Evolutionary conservation across 768 basidiomycete genomes (phyloP), one percentile per base, ranked within the genome.

Genomic region (Phlegmacium glaucopus): DNA sequence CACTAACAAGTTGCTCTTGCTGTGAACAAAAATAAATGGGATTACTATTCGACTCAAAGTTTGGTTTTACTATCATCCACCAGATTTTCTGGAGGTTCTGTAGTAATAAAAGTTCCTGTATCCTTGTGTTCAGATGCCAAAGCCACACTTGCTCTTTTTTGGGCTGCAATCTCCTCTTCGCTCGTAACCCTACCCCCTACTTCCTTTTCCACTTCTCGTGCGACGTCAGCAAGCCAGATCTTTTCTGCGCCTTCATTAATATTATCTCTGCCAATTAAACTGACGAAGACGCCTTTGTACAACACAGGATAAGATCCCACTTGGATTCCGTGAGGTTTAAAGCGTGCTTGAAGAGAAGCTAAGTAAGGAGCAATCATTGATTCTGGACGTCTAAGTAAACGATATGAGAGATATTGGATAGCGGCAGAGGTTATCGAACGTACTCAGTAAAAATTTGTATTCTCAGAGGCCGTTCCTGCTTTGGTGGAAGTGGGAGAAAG

Each of bases 391-490:
- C 74, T 77, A 53, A 22, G 27, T 17, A 49, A 27, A 42, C 12
- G 26, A 28, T 39, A 29, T 18, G 44, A 26, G 45, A 27, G 34
- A 18, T 25, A 18, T 35, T 48, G 32, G n/a, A 4, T 11, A 15
- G 27, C 22, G 15, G 44, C 35, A 41, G 34, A 48, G 30, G 3
- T 30, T 44, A 15, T 38, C 29, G 40, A 30, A 39, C 69, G 52
- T 61, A 92, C 89, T 76, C 70, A 5, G 94, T 95, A 63, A 87
- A 93, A 6, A 96, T 78, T 58, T 94, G 85, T 37, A 90, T 80
- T 39, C 93, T 75, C 61, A 77, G 78, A 0, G 90, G 92, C 48
- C 89, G 83, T 57, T 85, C 79, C 26, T 72, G 69, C 8, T 75
- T 70, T 0, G 90, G 89, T 11, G 93, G 92, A 18, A 97, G 76